Evolutionary conservation across 495 filamentous ascomycete species (phyloP).

Genomic region (Penicillium verhagenii): DNA sequence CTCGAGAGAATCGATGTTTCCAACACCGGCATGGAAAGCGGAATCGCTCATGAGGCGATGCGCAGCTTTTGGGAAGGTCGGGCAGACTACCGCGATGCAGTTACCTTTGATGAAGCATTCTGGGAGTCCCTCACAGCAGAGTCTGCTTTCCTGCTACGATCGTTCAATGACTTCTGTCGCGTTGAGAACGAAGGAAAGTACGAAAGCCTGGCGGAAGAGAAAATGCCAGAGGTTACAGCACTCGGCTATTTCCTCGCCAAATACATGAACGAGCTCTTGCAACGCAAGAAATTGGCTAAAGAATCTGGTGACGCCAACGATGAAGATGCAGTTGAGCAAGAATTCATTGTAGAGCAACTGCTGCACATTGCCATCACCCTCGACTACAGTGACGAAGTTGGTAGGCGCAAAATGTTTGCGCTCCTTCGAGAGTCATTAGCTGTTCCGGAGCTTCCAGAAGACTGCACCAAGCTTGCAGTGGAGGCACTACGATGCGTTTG

Average conservation of each 20-base stretch:
- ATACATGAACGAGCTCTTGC: conserved; percentile 73
- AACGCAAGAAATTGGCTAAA: conserved; percentile 56
- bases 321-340: conserved; percentile 77
- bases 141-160: conserved; percentile 81
- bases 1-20: conserved; percentile 92
- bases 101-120: conserved; percentile 80
- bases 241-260: conserved; percentile 79
- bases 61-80: conserved; percentile 92
- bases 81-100: conserved; percentile 80
- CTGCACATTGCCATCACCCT: conserved; percentile 87
- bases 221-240: conserved; percentile 90
- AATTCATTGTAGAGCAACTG: conserved; percentile 94
- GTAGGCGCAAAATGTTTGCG: conserved; percentile 90
- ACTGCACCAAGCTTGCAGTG: conserved; percentile 83
- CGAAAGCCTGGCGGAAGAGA: conserved; percentile 76
- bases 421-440: conserved; percentile 81
- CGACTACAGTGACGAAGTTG: conserved; percentile 94
- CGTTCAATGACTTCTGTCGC: conserved; percentile 90
- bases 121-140: conserved; percentile 87
- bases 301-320: conserved; percentile 65
- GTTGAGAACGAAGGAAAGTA: conserved; percentile 66
- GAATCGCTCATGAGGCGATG: conserved; percentile 90
- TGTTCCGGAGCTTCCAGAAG: conserved; percentile 84
- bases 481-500: conserved; percentile 80
- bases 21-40: conserved; percentile 84